Conservation (phyloP, 371 early-diverging fungal genomes). For the Zychaea mexicana region DNA sequence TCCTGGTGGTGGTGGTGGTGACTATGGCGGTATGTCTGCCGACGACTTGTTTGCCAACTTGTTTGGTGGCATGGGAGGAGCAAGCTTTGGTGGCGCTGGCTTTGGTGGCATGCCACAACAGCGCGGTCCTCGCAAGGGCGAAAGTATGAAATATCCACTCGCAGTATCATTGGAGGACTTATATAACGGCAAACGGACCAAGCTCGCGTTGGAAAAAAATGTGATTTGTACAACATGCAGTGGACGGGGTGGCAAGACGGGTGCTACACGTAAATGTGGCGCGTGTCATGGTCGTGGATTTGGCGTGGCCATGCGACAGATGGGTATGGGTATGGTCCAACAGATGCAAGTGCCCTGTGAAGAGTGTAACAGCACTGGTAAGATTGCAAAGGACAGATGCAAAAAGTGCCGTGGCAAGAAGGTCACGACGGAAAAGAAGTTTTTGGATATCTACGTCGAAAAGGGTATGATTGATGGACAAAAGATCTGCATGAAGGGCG, state of each 20-base stretch:
- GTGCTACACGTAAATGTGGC: conserved; percentile 73
- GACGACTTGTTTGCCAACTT: conserved; percentile 78
- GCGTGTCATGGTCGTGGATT: conserved; percentile 93
- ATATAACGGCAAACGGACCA: conserved; percentile 72
- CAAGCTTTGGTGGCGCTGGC: conserved; percentile 18
- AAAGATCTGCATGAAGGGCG: conserved; percentile 87
- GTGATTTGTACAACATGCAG: conserved; percentile 72
- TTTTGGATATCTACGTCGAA: conserved; percentile 87
- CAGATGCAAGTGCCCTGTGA: conserved; percentile 82
- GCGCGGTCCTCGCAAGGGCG: conserved; percentile 63
- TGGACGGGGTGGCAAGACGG: conserved; percentile 49
- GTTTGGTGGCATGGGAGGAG: conserved; percentile 48
- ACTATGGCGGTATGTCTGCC: conserved; percentile 42
- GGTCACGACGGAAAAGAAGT: conserved; percentile 82
- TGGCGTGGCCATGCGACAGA: conserved; percentile 84
- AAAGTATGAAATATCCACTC: conserved; percentile 60
- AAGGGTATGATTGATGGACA: conserved; percentile 92
- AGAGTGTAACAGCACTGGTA: conserved; percentile 72
- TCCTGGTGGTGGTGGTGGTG: conserved; percentile 52
- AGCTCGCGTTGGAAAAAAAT: conserved; percentile 25
- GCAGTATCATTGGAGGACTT: conserved; percentile 85
- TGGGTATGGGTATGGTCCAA: conserved; percentile 96
- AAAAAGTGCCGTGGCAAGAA: conserved; percentile 87
- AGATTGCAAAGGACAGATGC: conserved; percentile 84
- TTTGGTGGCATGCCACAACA: conserved; percentile 11